Evolutionary conservation across 2,329 filamentous ascomycete genomes (phyloP).

Genomic region (Tolypocladium endophyticum): DNA sequence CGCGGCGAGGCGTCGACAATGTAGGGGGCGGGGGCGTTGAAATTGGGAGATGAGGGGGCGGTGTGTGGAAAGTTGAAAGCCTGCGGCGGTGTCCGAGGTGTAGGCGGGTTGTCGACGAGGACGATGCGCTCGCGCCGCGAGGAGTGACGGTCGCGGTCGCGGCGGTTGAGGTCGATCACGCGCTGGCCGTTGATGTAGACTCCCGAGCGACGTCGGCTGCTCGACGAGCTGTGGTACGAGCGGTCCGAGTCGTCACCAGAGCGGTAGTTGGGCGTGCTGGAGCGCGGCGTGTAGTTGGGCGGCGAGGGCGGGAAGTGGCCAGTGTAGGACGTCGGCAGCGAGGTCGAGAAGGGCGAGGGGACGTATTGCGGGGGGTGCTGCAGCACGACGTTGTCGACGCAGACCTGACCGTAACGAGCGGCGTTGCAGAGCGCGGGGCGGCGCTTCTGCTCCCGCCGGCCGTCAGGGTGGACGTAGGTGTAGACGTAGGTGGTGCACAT

Average conservation of each 20-base stretch:
- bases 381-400: conserved; percentile 28
- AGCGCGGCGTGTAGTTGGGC: conserved; percentile 22
- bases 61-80: conserved; percentile 27
- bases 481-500: conserved; percentile 42
- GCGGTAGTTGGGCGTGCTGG: conserved; percentile 20
- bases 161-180: conserved; percentile 21
- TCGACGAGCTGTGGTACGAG: conserved; percentile 17
- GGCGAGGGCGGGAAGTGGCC: conserved; percentile 29
- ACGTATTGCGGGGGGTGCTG: conserved; percentile 29
- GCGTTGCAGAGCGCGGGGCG: conserved; percentile 27
- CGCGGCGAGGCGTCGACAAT: conserved; percentile 13
- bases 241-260: conserved; percentile 27
- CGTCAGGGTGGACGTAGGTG: conserved; percentile 36
- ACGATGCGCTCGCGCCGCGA: conserved; percentile 30
- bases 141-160: conserved; percentile 10
- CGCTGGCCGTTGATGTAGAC: conserved; percentile 27
- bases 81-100: conserved; percentile 35
- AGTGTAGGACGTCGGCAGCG: conserved; percentile 15
- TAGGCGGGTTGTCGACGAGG: conserved; percentile 33
- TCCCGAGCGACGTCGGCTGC: neutral
- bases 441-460: conserved; percentile 21
- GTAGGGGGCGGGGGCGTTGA: conserved; percentile 11
- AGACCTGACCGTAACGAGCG: conserved; percentile 29
- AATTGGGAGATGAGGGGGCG: conserved; percentile 26
- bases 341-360: conserved; percentile 1